These are phyloP conservation scores for Arthrocladium fulminans DNA, from an alignment of 2,329 filamentous ascomycete species.

Conservation along the genomic window DNA sequence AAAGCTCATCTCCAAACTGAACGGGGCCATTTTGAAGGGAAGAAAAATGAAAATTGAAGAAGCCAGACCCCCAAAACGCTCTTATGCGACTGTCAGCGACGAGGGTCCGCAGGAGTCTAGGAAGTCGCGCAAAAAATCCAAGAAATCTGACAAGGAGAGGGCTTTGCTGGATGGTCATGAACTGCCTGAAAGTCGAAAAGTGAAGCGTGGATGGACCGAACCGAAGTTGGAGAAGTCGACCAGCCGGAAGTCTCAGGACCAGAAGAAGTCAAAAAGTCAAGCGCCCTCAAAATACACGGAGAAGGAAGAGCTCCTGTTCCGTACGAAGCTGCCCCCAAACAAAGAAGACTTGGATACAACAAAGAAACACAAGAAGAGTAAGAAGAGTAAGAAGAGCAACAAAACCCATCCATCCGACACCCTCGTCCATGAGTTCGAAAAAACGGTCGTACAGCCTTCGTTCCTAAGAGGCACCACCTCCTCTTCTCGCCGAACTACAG, in stretches of 20 bases:
- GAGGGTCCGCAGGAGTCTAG: constrained; percentile 11
- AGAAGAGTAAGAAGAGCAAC: constrained; percentile 53
- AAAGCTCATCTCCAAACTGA: constrained; percentile 83
- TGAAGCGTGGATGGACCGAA: constrained; percentile 86
- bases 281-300: constrained; percentile 71
- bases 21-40: constrained; percentile 77
- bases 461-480: constrained; percentile 58
- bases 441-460: constrained; percentile 69
- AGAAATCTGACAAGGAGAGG: constrained; percentile 43
- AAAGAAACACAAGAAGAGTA: constrained; percentile 49
- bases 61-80: constrained; percentile 57
- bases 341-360: constrained; percentile 21
- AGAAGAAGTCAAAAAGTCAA: constrained; percentile 45
- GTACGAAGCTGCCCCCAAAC: constrained; percentile 63
- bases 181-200: constrained; percentile 62
- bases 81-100: constrained; percentile 34
- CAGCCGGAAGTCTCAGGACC: constrained; percentile 34
- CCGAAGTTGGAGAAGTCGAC: constrained; percentile 36
- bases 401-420: too few species aligned
- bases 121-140: constrained; percentile 31
- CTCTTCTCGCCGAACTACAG: constrained; percentile 42
- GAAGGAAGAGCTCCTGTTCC: constrained; percentile 73
- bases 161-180: constrained; percentile 53
- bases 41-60: constrained; percentile 76
- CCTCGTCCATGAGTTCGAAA: constrained; percentile 81